Evolutionary conservation across 306 rosid genomes (phyloP), one percentile per base, ranked within the genome.

Genomic region (Begonia masoniana): DNA sequence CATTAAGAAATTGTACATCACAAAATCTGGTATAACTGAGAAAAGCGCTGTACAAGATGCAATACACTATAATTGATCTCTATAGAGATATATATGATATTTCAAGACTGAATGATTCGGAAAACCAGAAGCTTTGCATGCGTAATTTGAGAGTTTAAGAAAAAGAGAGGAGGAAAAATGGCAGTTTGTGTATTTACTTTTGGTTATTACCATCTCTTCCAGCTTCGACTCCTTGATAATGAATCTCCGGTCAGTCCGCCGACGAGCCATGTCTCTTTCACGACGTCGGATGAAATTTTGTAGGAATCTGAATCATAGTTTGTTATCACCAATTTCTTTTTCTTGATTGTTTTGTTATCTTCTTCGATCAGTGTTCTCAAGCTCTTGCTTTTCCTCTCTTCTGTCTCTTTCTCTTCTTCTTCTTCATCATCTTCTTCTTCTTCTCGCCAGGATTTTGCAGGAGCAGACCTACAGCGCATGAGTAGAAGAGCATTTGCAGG

Each of bases 391-490:
- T 58, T 64, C 59, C 50, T 66, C 47, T 31, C 59, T 47, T 72
- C 73, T 64, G 74, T 51, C n/a, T 62, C 58, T 3, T 23, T 13
- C 5, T 14, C 62, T n/a, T 58, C 52, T 0, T 47, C 43, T 23
- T 4, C 41, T 47, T 31, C 53, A 12, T 59, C 63, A 9, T 47
- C 62, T 26, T 57, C 51, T 17, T 67, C 72, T 68, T 71, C 83
- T 61, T 64, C 76, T 58, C 77, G 51, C 84, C 86, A 78, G n/a
- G 79, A 71, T 64, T 84, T 77, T 16, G 82, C 84, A 10, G 97
- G 97, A 48, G 97, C 95, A 42, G 97, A 89, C 76, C 91, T 71
- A 39, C 97, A 85, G 8, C 97, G 78, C 97, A 89, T 89, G 12
- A 89, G 85, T 57, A 89, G 63, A 43, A 89, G 66, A 15, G 97